phyloP scores from a whole-genome alignment of 495 filamentous ascomycete genomes.

The Haplographium delicatum region DNA sequence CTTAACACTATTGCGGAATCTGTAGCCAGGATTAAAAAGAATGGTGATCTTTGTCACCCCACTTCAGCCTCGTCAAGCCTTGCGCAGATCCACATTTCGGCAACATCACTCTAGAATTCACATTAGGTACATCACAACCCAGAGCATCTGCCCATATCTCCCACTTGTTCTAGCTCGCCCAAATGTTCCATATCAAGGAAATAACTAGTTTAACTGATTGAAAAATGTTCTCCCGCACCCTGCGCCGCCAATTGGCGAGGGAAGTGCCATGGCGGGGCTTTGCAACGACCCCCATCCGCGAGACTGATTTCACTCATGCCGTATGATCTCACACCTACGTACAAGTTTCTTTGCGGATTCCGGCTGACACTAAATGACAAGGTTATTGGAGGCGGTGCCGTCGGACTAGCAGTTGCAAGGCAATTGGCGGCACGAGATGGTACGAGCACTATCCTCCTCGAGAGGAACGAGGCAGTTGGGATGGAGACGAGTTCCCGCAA shows the following conservation, averaged over 20 bases:
- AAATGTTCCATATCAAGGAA: too few species aligned
- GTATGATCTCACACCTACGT: conserved; percentile 34
- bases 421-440: conserved; percentile 57
- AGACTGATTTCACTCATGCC: conserved; percentile 79
- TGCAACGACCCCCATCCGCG: conserved; percentile 13
- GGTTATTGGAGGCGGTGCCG: conserved; percentile 87
- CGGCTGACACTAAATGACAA: conserved; percentile 24
- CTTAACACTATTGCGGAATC: too few species aligned
- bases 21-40: too few species aligned
- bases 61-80: too few species aligned
- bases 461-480: conserved; percentile 70
- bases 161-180: too few species aligned
- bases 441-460: conserved; percentile 69
- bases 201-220: too few species aligned
- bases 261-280: conserved; percentile 11
- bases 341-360: neutral
- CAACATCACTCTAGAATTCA: too few species aligned
- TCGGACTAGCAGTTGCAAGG: conserved; percentile 84
- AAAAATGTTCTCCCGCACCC: conserved; percentile 14
- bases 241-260: conserved; percentile 10
- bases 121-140: too few species aligned
- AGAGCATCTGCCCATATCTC: too few species aligned
- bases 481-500: conserved; percentile 92
- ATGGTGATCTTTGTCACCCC: too few species aligned
- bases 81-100: too few species aligned